Conservation (phyloP, 1,284 basidiomycete genomes). For the Sparassis latifolia region DNA sequence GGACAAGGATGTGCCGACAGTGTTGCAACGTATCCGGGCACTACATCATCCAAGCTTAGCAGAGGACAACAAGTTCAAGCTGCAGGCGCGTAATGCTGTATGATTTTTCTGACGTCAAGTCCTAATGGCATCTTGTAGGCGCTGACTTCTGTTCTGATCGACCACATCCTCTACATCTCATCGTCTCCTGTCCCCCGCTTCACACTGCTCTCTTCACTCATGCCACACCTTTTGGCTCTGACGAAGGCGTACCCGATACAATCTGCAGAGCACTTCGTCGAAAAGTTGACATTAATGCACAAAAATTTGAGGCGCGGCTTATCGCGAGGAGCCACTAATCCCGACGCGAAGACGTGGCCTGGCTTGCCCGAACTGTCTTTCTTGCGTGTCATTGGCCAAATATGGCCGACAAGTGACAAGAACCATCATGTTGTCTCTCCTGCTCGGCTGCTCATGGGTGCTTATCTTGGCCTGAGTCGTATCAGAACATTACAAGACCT, state of each 20-base stretch:
- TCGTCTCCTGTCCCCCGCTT: constrained; percentile 58
- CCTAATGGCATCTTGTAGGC: constrained; percentile 33
- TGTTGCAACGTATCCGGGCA: constrained; percentile 88
- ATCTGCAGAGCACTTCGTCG: constrained; percentile 32
- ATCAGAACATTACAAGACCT: constrained; percentile 74
- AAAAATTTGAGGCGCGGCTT: constrained; percentile 90
- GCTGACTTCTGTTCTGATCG: constrained; percentile 81
- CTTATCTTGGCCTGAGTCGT: constrained; percentile 84
- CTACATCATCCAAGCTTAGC: constrained; percentile 89
- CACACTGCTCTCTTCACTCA: constrained; percentile 56
- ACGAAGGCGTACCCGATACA: constrained; percentile 79
- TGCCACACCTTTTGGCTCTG: constrained; percentile 77
- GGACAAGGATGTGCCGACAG: constrained; percentile 71
- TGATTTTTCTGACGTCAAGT: background rate
- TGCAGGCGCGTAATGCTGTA: constrained; percentile 55
- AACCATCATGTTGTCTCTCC: constrained; percentile 88
- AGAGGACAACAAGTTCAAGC: constrained; percentile 87
- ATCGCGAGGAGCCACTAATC: constrained; percentile 60
- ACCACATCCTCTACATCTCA: constrained; percentile 81
- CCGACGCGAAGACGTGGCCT: constrained; percentile 82
- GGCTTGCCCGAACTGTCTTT: constrained; percentile 78
- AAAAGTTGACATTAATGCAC: constrained; percentile 25
- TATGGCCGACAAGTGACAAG: constrained; percentile 95
- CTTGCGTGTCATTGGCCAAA: constrained; percentile 71
- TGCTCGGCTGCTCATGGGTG: constrained; percentile 82